Evolutionary conservation across 176 grass and related monocot species (phyloP).

Genomic region (Musa beccarii): DNA sequence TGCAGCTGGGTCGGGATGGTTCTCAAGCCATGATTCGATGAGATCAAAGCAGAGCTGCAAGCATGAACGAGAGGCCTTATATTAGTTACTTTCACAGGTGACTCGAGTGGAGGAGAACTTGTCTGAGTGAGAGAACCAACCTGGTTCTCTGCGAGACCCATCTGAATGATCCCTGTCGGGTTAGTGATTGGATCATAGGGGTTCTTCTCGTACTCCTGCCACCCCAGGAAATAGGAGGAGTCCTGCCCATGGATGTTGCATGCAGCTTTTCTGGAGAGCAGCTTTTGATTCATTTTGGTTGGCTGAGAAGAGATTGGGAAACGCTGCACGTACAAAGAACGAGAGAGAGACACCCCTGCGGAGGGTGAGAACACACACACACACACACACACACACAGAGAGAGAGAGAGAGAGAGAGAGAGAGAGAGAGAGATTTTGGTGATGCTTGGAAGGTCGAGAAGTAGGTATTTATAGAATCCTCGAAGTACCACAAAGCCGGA

Average conservation of each 20-base stretch:
- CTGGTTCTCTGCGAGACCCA: slow-evolving; percentile 98
- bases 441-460: neutral
- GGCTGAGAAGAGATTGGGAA: neutral
- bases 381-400: too few relatives aligned
- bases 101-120: too few relatives aligned
- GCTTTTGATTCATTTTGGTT: slow-evolving; percentile 15
- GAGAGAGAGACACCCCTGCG: neutral
- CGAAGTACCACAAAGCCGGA: neutral
- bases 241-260: slow-evolving; percentile 85
- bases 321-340: neutral
- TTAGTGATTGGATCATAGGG: slow-evolving; percentile 51
- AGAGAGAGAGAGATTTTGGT: neutral
- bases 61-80: neutral
- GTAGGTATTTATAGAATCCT: neutral
- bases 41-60: slow-evolving; percentile 85
- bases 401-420: neutral
- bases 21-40: slow-evolving; percentile 68
- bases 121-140: slow-evolving; percentile 1
- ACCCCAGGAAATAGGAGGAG: slow-evolving; percentile 88
- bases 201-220: slow-evolving; percentile 92
- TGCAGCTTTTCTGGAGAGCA: slow-evolving; percentile 65
- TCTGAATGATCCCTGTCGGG: slow-evolving; percentile 81
- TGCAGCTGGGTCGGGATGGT: slow-evolving; percentile 48
- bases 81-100: neutral
- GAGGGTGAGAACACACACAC: neutral